A percentile compares a stretch with the other conserved stretches of the same genome.
Evolutionary conservation across 2,329 filamentous ascomycete genomes (phyloP).

Genomic region (Boeremia exigua): DNA sequence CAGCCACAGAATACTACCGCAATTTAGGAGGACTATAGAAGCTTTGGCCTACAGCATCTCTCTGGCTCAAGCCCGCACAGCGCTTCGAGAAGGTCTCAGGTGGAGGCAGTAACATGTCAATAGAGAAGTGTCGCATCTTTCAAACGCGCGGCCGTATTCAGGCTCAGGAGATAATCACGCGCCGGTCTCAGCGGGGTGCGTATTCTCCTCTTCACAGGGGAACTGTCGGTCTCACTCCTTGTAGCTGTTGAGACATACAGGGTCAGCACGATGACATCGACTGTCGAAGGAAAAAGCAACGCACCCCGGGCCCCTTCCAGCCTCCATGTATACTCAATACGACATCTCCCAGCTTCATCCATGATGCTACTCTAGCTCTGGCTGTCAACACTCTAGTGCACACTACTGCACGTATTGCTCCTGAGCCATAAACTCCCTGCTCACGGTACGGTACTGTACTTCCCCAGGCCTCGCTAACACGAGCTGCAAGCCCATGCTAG

Average conservation of each 20-base stretch:
- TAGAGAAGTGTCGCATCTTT: neutral
- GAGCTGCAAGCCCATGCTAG: conserved; percentile 18
- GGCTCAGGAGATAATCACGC: neutral
- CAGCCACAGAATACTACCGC: neutral
- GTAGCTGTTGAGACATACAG: conserved; percentile 2
- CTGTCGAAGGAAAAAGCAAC: conserved; percentile 3
- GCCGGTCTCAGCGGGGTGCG: neutral
- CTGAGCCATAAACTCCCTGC: conserved; percentile 4
- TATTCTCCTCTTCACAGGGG: neutral
- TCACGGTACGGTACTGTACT: conserved; percentile 10
- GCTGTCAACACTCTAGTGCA: neutral
- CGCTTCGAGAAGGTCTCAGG: neutral
- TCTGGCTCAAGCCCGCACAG: neutral
- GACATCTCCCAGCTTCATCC: conserved; percentile 11
- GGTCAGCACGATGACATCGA: neutral
- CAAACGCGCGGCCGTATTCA: neutral
- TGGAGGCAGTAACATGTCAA: neutral
- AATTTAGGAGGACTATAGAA: neutral
- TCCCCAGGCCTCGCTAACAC: conserved; percentile 11
- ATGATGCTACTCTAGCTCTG: neutral
- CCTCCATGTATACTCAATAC: conserved; percentile 3
- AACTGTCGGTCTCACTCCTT: conserved; percentile 14
- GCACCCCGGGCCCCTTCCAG: conserved; percentile 11
- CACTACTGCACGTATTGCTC: conserved; percentile 10
- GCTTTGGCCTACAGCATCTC: neutral